Conservation (phyloP, 306 rosid species). For the Inga leiocalycina region DNA sequence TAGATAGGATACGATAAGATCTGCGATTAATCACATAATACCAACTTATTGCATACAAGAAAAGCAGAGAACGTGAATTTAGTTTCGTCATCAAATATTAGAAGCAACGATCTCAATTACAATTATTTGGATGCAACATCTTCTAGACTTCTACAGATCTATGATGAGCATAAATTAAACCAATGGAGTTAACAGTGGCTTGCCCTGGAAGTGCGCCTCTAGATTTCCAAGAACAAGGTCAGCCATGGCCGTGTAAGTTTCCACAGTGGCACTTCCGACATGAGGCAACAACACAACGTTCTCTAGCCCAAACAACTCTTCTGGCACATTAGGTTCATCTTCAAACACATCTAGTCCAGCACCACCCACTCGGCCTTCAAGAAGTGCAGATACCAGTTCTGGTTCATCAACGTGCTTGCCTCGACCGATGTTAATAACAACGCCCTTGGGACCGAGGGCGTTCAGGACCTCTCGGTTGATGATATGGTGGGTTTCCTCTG, state of each 20-base stretch:
- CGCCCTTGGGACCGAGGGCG: constrained; percentile 65
- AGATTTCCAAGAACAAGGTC: constrained; percentile 59
- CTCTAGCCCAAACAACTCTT: constrained; percentile 56
- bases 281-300: constrained; percentile 67
- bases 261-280: constrained; percentile 54
- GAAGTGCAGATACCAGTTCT: constrained; percentile 61
- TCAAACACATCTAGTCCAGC: constrained; percentile 76
- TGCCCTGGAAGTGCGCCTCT: constrained; percentile 62
- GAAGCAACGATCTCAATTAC: background rate
- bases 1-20: background rate
- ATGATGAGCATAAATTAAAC: constrained; percentile 17
- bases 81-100: background rate
- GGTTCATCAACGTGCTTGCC: constrained; percentile 63
- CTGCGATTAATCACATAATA: background rate
- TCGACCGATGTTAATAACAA: constrained; percentile 62
- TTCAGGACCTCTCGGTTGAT: constrained; percentile 55
- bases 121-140: background rate
- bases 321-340: constrained; percentile 66
- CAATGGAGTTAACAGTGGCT: constrained; percentile 61
- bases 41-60: background rate
- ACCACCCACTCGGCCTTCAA: constrained; percentile 65
- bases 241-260: constrained; percentile 60
- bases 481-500: constrained; percentile 52
- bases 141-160: background rate
- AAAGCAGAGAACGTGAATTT: background rate